A percentile compares a stretch with the other conserved stretches of the same genome.
Conservation (phyloP, 2,329 filamentous ascomycete genomes). For the Xylariaceae sp. region DNA sequence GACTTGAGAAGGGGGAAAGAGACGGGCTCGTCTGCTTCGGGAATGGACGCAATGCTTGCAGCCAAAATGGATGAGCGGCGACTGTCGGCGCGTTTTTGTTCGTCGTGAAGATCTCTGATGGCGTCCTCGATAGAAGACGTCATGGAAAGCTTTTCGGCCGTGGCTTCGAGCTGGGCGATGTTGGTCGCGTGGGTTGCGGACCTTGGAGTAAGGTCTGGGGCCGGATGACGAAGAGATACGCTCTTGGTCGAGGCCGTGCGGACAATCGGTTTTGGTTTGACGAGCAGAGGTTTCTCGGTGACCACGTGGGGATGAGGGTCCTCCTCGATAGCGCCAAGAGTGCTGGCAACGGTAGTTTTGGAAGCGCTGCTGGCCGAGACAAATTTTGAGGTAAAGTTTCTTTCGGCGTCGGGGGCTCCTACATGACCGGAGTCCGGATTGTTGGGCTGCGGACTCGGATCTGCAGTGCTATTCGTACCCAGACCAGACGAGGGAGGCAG, state of each 20-base stretch:
- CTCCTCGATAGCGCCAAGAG: constrained; percentile 10
- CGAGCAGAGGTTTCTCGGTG: constrained; percentile 20
- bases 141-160: constrained; percentile 70
- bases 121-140: constrained; percentile 76
- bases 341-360: constrained; percentile 7
- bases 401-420: constrained; percentile 9
- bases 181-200: constrained; percentile 63
- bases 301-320: constrained; percentile 10
- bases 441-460: constrained; percentile 11
- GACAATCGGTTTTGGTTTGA: constrained; percentile 43
- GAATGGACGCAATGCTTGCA: constrained; percentile 40
- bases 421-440: not conserved
- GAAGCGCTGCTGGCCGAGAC: constrained; percentile 10
- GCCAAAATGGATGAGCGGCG: constrained; percentile 62
- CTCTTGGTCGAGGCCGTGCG: constrained; percentile 46
- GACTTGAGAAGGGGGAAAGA: constrained; percentile 41
- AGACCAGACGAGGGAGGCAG: constrained; percentile 23
- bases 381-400: constrained; percentile 14
- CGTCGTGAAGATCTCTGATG: constrained; percentile 69
- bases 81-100: constrained; percentile 69
- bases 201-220: constrained; percentile 60
- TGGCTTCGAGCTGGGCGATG: constrained; percentile 72
- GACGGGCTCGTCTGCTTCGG: constrained; percentile 27
- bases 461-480: constrained; percentile 7
- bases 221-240: constrained; percentile 54